Conservation (phyloP, 2,329 filamentous ascomycete genomes). For the Metarhizium humberi region DNA sequence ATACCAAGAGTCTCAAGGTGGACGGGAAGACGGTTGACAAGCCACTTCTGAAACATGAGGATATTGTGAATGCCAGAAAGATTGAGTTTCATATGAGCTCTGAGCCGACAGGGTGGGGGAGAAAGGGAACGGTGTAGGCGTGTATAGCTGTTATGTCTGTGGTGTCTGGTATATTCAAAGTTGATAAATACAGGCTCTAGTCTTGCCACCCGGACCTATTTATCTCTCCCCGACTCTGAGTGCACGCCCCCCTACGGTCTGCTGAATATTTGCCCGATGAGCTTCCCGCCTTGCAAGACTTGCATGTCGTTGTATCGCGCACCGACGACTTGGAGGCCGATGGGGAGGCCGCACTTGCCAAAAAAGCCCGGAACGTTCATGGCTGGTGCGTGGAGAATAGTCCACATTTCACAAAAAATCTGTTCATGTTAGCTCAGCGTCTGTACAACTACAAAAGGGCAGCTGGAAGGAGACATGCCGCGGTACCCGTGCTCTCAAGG, state of each 20-base stretch:
- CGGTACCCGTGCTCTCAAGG: slow-evolving; percentile 40
- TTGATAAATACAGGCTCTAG: not conserved
- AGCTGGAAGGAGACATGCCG: slow-evolving; percentile 32
- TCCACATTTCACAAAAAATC: slow-evolving; percentile 11
- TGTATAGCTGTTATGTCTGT: not conserved
- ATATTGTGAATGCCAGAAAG: slow-evolving; percentile 27
- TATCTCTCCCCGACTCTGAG: not conserved
- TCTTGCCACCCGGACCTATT: not conserved
- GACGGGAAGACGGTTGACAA: slow-evolving; percentile 24
- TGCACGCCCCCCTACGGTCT: not conserved
- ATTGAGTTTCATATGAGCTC: slow-evolving; percentile 37
- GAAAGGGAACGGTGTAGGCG: slow-evolving; percentile 5
- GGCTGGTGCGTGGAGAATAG: slow-evolving; percentile 48
- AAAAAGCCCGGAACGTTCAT: slow-evolving; percentile 56
- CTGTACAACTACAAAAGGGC: not conserved
- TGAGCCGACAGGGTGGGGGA: slow-evolving; percentile 18
- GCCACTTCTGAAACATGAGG: slow-evolving; percentile 28
- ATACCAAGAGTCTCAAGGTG: slow-evolving; percentile 29
- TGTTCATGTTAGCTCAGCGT: not conserved
- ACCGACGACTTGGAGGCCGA: slow-evolving; percentile 46
- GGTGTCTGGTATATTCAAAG: not conserved
- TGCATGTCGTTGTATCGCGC: slow-evolving; percentile 36
- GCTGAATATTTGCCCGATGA: slow-evolving; percentile 24
- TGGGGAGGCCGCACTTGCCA: slow-evolving; percentile 42
- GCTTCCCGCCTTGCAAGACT: slow-evolving; percentile 32